phyloP scores from a whole-genome alignment of 2,329 filamentous ascomycete species.

The Tolypocladium guangdongense region DNA sequence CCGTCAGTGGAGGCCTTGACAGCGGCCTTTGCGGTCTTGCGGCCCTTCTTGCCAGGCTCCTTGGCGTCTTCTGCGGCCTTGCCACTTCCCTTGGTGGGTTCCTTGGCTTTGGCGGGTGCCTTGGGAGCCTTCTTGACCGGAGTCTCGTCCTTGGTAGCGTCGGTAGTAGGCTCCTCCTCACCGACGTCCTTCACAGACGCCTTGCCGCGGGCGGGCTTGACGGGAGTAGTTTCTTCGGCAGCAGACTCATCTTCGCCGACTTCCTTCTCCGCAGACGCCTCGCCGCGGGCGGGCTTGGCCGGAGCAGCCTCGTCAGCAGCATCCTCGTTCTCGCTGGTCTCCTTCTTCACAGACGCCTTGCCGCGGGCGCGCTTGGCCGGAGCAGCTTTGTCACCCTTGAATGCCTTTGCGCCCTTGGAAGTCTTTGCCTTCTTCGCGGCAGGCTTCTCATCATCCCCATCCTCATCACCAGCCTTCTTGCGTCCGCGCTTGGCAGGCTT shows the following conservation, averaged over 20 bases:
- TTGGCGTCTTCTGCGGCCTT: slow-evolving; percentile 1
- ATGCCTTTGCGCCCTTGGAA: slow-evolving; percentile 11
- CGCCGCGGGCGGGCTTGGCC: neutral
- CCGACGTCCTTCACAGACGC: slow-evolving; percentile 3
- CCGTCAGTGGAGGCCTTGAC: slow-evolving; percentile 4
- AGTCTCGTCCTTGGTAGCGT: slow-evolving; percentile 5
- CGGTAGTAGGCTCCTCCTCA: slow-evolving; percentile 7
- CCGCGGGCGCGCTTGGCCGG: neutral
- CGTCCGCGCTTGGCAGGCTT: slow-evolving; percentile 22
- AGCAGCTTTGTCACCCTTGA: slow-evolving; percentile 9
- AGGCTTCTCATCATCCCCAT: slow-evolving; percentile 20
- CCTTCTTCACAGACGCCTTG: slow-evolving; percentile 4
- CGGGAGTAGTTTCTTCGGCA: slow-evolving; percentile 6
- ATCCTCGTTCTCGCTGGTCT: no score
- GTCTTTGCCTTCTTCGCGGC: slow-evolving; percentile 25
- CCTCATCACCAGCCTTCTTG: slow-evolving; percentile 22
- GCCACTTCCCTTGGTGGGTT: slow-evolving; percentile 1
- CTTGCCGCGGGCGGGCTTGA: slow-evolving; percentile 1
- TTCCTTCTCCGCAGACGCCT: slow-evolving; percentile 3
- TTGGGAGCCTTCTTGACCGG: slow-evolving; percentile 3
- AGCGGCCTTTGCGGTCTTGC: neutral
- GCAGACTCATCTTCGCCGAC: slow-evolving; percentile 1
- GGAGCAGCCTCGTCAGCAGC: slow-evolving; percentile 8
- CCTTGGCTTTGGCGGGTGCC: slow-evolving; percentile 1
- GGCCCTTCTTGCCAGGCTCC: neutral